Percentiles rank a stretch among this genome's conserved stretches.
These are phyloP conservation scores for Lactarius tabidus DNA, from an alignment of 768 basidiomycete genomes.

Conservation along the genomic window DNA sequence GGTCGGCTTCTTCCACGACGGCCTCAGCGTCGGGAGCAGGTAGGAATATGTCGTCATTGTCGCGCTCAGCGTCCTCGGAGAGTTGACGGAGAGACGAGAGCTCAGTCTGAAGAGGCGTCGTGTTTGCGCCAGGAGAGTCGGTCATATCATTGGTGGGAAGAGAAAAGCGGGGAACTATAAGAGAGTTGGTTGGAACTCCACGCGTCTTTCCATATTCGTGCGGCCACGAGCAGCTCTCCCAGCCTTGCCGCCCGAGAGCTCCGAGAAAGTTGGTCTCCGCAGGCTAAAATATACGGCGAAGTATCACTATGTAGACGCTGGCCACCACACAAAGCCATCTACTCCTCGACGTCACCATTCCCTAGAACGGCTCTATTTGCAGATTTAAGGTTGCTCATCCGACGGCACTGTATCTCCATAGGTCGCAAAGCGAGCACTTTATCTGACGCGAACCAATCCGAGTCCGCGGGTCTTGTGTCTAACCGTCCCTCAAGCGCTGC, in stretches of 20 bases:
- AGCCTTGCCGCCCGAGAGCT: constrained; percentile 7
- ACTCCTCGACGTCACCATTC: background rate
- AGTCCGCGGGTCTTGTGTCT: background rate
- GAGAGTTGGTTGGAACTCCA: background rate
- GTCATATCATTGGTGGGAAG: constrained; percentile 10
- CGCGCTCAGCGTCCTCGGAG: constrained; percentile 1
- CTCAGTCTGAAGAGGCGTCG: background rate
- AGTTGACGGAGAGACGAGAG: constrained; percentile 7
- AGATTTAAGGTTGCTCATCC: background rate
- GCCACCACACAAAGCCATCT: too few relatives aligned
- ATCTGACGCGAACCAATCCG: background rate
- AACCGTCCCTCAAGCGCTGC: background rate
- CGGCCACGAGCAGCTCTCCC: constrained; percentile 1
- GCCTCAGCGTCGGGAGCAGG: too few relatives aligned
- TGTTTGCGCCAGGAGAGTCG: background rate
- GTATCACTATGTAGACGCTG: too few relatives aligned
- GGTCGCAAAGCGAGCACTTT: background rate
- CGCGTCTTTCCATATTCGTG: constrained; percentile 17
- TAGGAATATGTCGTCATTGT: background rate
- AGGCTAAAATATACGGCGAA: too few relatives aligned
- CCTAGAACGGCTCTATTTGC: background rate
- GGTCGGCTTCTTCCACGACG: background rate
- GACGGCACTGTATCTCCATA: background rate
- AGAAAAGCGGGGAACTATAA: background rate
- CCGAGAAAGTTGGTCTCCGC: background rate